Conservation (phyloP, 129 eudicot species). For the Arctium minus region DNA sequence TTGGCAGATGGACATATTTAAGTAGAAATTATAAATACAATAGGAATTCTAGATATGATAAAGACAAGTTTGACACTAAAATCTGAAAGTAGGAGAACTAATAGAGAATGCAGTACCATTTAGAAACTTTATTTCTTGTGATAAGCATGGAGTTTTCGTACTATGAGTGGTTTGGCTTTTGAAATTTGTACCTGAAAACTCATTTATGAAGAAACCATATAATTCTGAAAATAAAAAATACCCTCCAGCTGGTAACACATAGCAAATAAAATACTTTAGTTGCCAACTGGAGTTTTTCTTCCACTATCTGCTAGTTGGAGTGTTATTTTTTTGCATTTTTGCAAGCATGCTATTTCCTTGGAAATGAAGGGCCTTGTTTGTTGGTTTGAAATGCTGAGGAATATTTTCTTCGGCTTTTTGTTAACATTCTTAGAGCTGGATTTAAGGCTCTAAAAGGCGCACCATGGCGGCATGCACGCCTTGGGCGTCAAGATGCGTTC, state of each 20-base stretch:
- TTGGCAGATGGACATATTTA: not conserved
- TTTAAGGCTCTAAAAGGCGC: too few relatives aligned
- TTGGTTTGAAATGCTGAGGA: not conserved
- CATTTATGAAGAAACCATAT: not conserved
- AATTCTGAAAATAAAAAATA: not conserved
- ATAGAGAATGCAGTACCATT: not conserved
- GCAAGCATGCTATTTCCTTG: not conserved
- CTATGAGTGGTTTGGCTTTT: not conserved
- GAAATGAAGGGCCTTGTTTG: not conserved
- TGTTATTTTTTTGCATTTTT: not conserved
- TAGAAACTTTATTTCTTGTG: not conserved
- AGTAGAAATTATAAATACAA: not conserved
- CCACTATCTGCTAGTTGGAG: not conserved
- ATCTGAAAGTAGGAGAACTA: not conserved
- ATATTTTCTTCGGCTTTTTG: not conserved
- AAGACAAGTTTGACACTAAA: not conserved
- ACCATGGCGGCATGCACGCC: not conserved
- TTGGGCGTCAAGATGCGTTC: not conserved
- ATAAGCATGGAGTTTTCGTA: not conserved
- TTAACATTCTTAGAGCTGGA: not conserved
- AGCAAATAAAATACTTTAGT: not conserved
- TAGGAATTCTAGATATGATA: not conserved
- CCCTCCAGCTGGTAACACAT: not conserved
- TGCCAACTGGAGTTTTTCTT: not conserved
- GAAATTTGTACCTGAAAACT: not conserved